phyloP scores from a whole-genome alignment of 345 rosid genomes.

The Populus simonii region DNA sequence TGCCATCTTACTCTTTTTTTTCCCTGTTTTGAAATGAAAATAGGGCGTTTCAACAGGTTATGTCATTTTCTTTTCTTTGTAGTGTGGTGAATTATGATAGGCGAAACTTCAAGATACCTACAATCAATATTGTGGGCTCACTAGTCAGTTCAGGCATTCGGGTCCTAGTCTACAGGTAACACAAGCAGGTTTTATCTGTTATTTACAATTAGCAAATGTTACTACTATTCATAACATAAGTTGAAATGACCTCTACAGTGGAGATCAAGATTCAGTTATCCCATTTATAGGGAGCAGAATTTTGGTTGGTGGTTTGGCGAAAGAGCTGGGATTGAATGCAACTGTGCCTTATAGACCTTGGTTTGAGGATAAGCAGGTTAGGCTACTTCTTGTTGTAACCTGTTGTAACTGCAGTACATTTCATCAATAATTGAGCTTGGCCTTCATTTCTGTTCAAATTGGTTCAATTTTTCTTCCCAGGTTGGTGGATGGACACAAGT shows the following conservation, averaged over 20 bases:
- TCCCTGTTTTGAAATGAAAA: neutral
- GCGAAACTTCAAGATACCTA: slow-evolving; percentile 12
- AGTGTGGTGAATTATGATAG: slow-evolving; percentile 16
- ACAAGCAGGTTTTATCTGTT: neutral
- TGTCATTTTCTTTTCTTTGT: neutral
- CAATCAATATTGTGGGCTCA: slow-evolving; percentile 19
- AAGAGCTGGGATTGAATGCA: slow-evolving; percentile 2
- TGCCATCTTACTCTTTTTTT: neutral
- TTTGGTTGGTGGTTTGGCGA: slow-evolving; percentile 18
- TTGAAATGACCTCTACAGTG: slow-evolving; percentile 5
- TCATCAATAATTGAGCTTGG: neutral
- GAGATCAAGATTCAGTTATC: slow-evolving; percentile 23
- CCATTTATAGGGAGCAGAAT: slow-evolving; percentile 10
- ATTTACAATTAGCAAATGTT: neutral
- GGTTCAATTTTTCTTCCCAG: neutral
- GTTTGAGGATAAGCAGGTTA: slow-evolving; percentile 4
- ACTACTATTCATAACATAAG: neutral
- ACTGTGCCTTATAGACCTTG: slow-evolving; percentile 5
- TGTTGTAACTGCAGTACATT: neutral
- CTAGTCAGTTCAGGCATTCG: slow-evolving; percentile 16
- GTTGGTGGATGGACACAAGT: slow-evolving; percentile 19
- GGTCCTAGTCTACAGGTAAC: slow-evolving; percentile 21
- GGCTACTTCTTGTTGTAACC: neutral
- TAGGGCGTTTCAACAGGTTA: neutral
- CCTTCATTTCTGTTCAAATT: neutral